These are phyloP conservation scores for Beauveria varroae DNA, from an alignment of 2,329 filamentous ascomycete species.

Conservation along the genomic window DNA sequence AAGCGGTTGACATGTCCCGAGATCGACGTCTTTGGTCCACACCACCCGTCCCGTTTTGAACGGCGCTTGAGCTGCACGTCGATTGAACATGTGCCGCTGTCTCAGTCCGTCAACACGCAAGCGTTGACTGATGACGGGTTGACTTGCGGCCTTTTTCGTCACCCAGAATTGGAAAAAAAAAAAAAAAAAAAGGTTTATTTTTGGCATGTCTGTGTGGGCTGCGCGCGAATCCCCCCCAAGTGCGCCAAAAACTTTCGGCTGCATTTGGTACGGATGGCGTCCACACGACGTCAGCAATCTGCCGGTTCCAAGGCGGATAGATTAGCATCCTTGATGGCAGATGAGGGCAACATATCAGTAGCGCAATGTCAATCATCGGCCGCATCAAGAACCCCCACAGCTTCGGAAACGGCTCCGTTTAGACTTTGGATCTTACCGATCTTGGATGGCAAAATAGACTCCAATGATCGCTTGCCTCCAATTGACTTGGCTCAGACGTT, in stretches of 20 bases:
- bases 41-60: neutral
- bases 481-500: neutral
- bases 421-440: neutral
- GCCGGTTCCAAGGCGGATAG: neutral
- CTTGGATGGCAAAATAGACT: neutral
- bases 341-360: neutral
- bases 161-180: no score
- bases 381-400: neutral
- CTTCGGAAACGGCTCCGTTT: neutral
- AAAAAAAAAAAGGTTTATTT: neutral
- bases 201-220: neutral
- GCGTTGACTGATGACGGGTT: neutral
- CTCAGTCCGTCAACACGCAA: neutral
- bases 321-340: neutral
- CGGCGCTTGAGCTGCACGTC: neutral
- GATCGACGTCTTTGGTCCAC: neutral
- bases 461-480: neutral
- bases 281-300: neutral
- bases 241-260: no score
- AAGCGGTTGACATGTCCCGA: neutral
- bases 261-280: neutral
- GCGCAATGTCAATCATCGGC: neutral
- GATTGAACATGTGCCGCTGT: neutral
- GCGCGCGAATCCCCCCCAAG: no score
- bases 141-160: neutral